Conservation (phyloP, 1,284 basidiomycete species). For the Porogramme epimiltina region DNA sequence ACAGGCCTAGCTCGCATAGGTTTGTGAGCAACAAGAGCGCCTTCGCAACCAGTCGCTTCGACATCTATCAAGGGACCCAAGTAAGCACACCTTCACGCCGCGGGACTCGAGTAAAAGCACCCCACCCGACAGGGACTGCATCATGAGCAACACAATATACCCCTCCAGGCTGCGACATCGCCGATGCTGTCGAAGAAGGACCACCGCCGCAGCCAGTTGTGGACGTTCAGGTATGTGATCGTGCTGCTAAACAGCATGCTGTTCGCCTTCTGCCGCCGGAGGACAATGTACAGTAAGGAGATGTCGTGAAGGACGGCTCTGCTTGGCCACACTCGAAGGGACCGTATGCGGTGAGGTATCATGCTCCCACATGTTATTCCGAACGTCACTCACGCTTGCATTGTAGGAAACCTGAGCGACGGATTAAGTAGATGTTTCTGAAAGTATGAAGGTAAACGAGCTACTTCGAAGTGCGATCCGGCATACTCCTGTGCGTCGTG, state of each 20-base stretch:
- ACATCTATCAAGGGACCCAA: slow-evolving; percentile 74
- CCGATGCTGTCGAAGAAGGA: slow-evolving; percentile 97
- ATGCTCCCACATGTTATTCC: slow-evolving; percentile 86
- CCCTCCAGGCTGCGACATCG: slow-evolving; percentile 89
- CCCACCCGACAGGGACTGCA: slow-evolving; percentile 86
- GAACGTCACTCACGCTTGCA: slow-evolving; percentile 81
- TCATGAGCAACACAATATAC: slow-evolving; percentile 91
- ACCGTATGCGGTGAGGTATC: slow-evolving; percentile 79
- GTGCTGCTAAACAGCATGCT: slow-evolving; percentile 96
- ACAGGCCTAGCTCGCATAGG: slow-evolving; percentile 83
- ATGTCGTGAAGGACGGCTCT: slow-evolving; percentile 81
- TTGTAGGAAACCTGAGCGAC: slow-evolving; percentile 84
- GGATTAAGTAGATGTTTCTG: neutral
- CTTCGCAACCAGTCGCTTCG: slow-evolving; percentile 86
- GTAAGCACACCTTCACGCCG: slow-evolving; percentile 25
- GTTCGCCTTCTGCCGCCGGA: slow-evolving; percentile 91
- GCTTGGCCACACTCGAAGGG: slow-evolving; percentile 74
- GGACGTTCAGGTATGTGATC: slow-evolving; percentile 97
- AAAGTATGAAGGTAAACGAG: slow-evolving; percentile 13
- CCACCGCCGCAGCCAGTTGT: slow-evolving; percentile 88
- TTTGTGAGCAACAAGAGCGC: slow-evolving; percentile 86
- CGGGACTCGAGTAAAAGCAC: neutral
- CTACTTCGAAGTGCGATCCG: slow-evolving; percentile 73
- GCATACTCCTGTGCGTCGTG: slow-evolving; percentile 75
- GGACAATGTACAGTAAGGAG: slow-evolving; percentile 88